These are phyloP conservation scores for Golubevia pallescens DNA, from an alignment of 1,284 basidiomycete genomes.

Conservation along the genomic window DNA sequence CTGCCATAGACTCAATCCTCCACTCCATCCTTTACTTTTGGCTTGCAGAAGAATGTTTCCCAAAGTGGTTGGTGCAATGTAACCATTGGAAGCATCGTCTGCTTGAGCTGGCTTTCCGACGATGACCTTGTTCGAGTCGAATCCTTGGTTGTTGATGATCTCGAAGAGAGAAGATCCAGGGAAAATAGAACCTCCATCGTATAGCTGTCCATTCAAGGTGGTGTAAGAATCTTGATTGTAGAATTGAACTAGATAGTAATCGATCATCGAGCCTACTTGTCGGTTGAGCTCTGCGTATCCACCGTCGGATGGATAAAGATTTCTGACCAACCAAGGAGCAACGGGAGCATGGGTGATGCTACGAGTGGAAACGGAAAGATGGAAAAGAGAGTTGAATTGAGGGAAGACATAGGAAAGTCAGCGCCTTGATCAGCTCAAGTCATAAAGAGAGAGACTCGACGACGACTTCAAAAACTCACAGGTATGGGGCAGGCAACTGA, in stretches of 20 bases:
- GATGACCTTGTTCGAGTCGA: slow-evolving; percentile 69
- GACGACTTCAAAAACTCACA: slow-evolving; percentile 68
- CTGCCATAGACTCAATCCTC: slow-evolving; percentile 64
- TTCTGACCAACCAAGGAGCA: slow-evolving; percentile 40
- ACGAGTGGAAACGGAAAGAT: slow-evolving; percentile 18
- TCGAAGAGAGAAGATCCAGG: slow-evolving; percentile 71
- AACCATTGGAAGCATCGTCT: slow-evolving; percentile 71
- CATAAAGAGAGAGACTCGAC: not conserved
- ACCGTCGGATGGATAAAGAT: slow-evolving; percentile 19
- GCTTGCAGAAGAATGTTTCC: slow-evolving; percentile 71
- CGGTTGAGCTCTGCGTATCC: slow-evolving; percentile 15
- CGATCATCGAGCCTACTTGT: slow-evolving; percentile 25
- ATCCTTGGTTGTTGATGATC: slow-evolving; percentile 69
- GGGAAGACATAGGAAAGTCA: too few relatives aligned
- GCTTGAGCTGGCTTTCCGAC: slow-evolving; percentile 72
- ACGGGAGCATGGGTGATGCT: slow-evolving; percentile 56
- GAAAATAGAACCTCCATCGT: slow-evolving; percentile 69
- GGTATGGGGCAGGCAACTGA: slow-evolving; percentile 67
- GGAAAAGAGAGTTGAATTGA: too few relatives aligned
- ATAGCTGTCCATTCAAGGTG: slow-evolving; percentile 67
- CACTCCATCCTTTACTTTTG: slow-evolving; percentile 71
- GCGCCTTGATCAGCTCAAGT: too few relatives aligned
- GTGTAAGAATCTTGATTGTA: slow-evolving; percentile 45
- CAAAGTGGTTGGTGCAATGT: slow-evolving; percentile 69
- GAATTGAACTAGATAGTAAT: slow-evolving; percentile 68